These are phyloP conservation scores for Phytophthora macrochlamydospora DNA, from an alignment of 352 stramenopile genomes.

Conservation along the genomic window DNA sequence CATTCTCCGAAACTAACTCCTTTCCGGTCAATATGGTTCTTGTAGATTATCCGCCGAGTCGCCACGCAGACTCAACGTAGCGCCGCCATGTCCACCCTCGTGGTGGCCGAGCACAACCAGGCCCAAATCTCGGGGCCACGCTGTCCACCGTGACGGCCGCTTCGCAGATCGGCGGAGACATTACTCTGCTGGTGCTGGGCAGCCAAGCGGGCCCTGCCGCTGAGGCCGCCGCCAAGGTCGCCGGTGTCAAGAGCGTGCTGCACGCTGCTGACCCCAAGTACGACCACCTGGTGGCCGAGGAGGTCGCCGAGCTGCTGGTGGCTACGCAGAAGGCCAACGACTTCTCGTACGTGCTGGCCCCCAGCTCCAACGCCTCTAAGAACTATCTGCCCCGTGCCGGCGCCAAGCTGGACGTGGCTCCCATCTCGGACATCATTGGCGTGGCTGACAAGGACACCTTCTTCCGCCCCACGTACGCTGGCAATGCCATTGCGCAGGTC, in stretches of 20 bases:
- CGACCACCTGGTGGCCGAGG: constrained; percentile 88
- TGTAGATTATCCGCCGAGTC: constrained; percentile 59
- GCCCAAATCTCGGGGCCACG: constrained; percentile 71
- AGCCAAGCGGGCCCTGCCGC: constrained; percentile 64
- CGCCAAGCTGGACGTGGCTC: constrained; percentile 93
- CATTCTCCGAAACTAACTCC: background rate
- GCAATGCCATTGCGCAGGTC: constrained; percentile 90
- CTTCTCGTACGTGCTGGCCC: constrained; percentile 94
- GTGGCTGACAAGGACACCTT: constrained; percentile 95
- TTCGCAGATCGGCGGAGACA: constrained; percentile 78
- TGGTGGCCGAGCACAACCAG: constrained; percentile 89
- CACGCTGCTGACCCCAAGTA: constrained; percentile 86
- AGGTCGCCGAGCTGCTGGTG: constrained; percentile 83
- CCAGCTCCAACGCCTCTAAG: constrained; percentile 95
- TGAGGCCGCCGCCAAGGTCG: constrained; percentile 75
- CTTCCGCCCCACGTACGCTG: constrained; percentile 86
- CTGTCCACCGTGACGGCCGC: constrained; percentile 89
- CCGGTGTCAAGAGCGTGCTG: constrained; percentile 83
- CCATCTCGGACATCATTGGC: constrained; percentile 96
- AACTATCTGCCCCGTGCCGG: constrained; percentile 97
- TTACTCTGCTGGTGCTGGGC: constrained; percentile 80
- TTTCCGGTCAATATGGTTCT: background rate
- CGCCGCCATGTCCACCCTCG: constrained; percentile 74
- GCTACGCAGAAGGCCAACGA: constrained; percentile 62
- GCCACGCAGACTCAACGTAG: constrained; percentile 34